Evolutionary conservation across 495 filamentous ascomycete species (phyloP), one percentile per base, ranked within the genome.

Genomic region (Aspergillus indologenus): DNA sequence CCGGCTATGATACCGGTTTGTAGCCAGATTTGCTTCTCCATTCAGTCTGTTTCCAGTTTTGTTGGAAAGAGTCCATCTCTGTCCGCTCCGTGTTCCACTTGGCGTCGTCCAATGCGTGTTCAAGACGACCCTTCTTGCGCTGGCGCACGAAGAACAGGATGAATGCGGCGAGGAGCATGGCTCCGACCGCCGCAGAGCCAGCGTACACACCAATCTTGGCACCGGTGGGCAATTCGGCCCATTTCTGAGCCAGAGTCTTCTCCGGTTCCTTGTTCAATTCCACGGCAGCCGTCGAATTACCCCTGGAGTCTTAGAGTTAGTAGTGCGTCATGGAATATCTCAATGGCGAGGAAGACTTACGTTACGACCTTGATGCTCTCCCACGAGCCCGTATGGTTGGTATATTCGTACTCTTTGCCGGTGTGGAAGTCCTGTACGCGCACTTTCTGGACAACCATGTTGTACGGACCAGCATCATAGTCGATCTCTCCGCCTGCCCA

Each of bases 401-500:
- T 75, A 62, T 86, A 94, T 34, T 78, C 64, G 64, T 94, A 94
- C 65, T 84, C 80, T 40, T 80, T 83, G 52, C 86, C 91, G 20
- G 75, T 80, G 58, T 81, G 84, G 76, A 78, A 88, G 75, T 95
- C 90, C 29, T 78, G 79, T 52, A 92, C 78, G 40, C 72, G 68
- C 31, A 86, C 84, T 44, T 73, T 83, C 77, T 89, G 77, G 55
- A 95, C 83, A 61, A 78, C 85, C 89, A 94, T 93, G 62, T 77
- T 85, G 74, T 84, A 95, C 0, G 91, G 91, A 31, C 89, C 90
- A 12, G 84, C 65, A 49, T 71, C 66, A 75, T 88, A 95, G 71
- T 92, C 83, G 23, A 88, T 90, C 56, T 74, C 60, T 56, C 91
- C 91, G 49, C 90, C 90, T 60, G 91, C 90, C 91, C 91, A 96